Percentiles rank a stretch among this genome's conserved stretches.
These are phyloP conservation scores for Scheffersomyces lignosus DNA, from an alignment of 805 yeast genomes.

Conservation along the genomic window DNA sequence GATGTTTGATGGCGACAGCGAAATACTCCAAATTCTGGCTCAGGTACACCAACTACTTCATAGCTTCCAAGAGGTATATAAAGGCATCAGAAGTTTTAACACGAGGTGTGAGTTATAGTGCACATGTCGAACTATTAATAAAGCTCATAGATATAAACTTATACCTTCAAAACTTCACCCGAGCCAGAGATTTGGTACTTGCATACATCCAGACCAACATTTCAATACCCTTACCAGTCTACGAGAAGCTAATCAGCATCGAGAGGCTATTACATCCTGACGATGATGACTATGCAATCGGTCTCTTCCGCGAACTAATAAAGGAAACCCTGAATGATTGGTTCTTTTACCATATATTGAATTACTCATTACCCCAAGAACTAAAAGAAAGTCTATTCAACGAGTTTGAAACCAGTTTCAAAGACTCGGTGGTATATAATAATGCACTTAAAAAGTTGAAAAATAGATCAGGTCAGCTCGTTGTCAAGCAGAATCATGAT, in stretches of 20 bases:
- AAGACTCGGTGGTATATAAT: constrained; percentile 7
- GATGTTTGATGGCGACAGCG: constrained; percentile 49
- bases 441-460: constrained; percentile 7
- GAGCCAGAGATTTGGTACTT: constrained; percentile 38
- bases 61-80: constrained; percentile 22
- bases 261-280: constrained; percentile 32
- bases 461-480: too few species aligned
- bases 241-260: constrained; percentile 43
- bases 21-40: constrained; percentile 51
- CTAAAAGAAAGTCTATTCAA: constrained; percentile 21
- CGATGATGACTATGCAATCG: constrained; percentile 25
- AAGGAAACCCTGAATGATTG: constrained; percentile 31
- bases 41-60: constrained; percentile 46
- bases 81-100: constrained; percentile 41
- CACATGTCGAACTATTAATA: constrained; percentile 28
- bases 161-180: constrained; percentile 29
- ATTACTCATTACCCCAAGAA: constrained; percentile 20
- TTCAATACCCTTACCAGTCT: constrained; percentile 32
- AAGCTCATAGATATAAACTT: constrained; percentile 48
- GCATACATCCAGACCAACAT: constrained; percentile 23
- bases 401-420: constrained; percentile 15
- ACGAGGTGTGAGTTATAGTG: constrained; percentile 31
- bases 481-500: too few species aligned
- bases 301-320: constrained; percentile 30
- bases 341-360: constrained; percentile 33